phyloP scores from a whole-genome alignment of 495 filamentous ascomycete genomes.

The Rhizodiscina lignyota region DNA sequence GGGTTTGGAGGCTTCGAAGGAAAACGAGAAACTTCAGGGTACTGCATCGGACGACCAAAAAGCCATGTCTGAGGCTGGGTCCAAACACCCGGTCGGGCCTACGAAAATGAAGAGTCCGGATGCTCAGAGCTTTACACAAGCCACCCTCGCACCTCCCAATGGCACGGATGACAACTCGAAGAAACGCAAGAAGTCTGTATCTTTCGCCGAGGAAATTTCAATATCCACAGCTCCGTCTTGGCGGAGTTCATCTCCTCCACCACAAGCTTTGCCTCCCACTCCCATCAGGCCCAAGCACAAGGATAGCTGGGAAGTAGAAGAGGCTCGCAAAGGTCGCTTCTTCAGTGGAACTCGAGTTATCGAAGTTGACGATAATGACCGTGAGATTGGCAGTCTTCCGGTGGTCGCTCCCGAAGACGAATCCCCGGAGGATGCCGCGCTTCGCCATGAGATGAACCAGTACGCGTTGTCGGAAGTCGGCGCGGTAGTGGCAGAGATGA shows the following conservation, averaged over 20 bases:
- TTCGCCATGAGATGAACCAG: constrained; percentile 81
- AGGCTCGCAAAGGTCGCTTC: neutral
- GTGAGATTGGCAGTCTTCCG: constrained; percentile 14
- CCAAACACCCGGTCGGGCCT: neutral
- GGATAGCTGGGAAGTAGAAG: neutral
- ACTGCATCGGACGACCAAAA: neutral
- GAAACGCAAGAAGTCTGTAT: too few species aligned
- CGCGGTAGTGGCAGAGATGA: constrained; percentile 81
- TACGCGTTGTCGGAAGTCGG: constrained; percentile 77
- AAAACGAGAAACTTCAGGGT: constrained; percentile 33
- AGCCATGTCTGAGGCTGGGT: neutral
- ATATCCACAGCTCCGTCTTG: neutral
- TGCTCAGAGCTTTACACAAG: too few species aligned
- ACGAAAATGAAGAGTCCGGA: too few species aligned
- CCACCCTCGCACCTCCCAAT: too few species aligned
- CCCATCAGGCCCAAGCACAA: neutral
- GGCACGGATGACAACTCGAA: too few species aligned
- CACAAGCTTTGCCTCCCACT: neutral
- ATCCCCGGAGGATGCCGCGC: constrained; percentile 56
- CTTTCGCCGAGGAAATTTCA: neutral
- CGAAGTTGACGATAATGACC: constrained; percentile 20
- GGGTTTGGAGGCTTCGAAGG: too few species aligned
- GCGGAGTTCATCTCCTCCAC: neutral
- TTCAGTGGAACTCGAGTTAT: constrained; percentile 4
- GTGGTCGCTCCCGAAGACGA: constrained; percentile 44